Evolutionary conservation across 148 eudicot genomes (phyloP).

Genomic region (Rhododendron henanense): DNA sequence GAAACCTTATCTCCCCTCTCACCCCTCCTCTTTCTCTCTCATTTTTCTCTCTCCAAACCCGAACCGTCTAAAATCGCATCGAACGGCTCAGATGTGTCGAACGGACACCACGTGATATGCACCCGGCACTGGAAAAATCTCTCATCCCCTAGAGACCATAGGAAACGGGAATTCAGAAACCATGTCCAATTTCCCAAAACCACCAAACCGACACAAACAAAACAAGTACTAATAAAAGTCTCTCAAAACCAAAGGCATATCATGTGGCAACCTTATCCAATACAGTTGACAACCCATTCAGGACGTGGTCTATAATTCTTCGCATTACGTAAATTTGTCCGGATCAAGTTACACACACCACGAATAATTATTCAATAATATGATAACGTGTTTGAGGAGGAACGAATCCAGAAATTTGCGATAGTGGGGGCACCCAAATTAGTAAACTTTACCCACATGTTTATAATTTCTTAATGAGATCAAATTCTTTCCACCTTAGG

Average conservation of each 20-base stretch:
- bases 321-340: neutral
- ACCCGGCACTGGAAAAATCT: no score
- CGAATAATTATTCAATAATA: neutral
- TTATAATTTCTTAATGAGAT: no score
- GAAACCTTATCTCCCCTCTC: no score
- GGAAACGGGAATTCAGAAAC: neutral
- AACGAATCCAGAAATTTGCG: no score
- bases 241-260: neutral
- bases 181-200: conserved; percentile 1
- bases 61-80: no score
- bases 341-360: neutral
- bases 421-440: no score
- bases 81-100: accelerated
- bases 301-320: neutral
- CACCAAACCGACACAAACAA: neutral
- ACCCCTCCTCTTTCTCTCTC: no score
- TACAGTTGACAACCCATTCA: neutral
- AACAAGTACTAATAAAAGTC: neutral
- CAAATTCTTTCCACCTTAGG: no score
- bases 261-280: conserved; percentile 24
- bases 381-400: no score
- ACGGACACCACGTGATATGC: no score
- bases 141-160: neutral
- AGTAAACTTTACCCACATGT: no score
- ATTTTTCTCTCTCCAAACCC: no score